Evolutionary conservation across 2,329 filamentous ascomycete species (phyloP).

Genomic region (Tolypocladium ophioglossoides): DNA sequence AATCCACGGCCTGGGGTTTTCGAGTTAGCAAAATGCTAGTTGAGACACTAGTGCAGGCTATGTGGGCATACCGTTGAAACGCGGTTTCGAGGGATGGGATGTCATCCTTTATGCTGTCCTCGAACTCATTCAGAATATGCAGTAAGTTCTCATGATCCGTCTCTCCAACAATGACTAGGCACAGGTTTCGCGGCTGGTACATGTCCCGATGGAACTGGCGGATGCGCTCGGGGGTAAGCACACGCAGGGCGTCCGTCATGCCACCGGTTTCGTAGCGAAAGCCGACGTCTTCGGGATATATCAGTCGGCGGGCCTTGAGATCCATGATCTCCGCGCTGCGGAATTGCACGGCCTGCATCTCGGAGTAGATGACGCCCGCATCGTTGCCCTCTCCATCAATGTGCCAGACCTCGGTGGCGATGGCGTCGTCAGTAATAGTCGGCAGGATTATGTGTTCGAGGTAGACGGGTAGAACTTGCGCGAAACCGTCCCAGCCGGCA

Average conservation of each 20-base stretch:
- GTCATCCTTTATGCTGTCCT: conserved; percentile 72
- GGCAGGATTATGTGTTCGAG: conserved; percentile 89
- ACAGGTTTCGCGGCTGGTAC: conserved; percentile 96
- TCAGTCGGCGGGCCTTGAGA: conserved; percentile 62
- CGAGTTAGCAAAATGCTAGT: neutral
- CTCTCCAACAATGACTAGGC: conserved; percentile 84
- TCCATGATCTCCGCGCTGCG: conserved; percentile 79
- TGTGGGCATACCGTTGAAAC: conserved; percentile 50
- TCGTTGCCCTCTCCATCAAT: conserved; percentile 89
- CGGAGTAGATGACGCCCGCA: conserved; percentile 94
- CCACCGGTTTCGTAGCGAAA: conserved; percentile 98
- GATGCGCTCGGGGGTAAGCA: conserved; percentile 80
- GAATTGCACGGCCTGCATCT: conserved; percentile 96
- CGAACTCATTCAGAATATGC: conserved; percentile 75
- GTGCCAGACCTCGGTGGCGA: conserved; percentile 93
- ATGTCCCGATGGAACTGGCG: conserved; percentile 91
- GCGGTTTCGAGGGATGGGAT: conserved; percentile 65
- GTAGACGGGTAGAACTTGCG: conserved; percentile 88
- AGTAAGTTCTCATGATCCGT: conserved; percentile 74
- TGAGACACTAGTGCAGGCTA: too few relatives aligned
- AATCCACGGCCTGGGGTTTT: conserved; percentile 58
- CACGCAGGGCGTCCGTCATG: conserved; percentile 83
- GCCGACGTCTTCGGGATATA: conserved; percentile 83
- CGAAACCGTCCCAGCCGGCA: conserved; percentile 94
- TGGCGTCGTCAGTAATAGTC: conserved; percentile 83